These are phyloP conservation scores for Acrodontium crateriforme DNA, from an alignment of 2,329 filamentous ascomycete genomes.

Conservation along the genomic window DNA sequence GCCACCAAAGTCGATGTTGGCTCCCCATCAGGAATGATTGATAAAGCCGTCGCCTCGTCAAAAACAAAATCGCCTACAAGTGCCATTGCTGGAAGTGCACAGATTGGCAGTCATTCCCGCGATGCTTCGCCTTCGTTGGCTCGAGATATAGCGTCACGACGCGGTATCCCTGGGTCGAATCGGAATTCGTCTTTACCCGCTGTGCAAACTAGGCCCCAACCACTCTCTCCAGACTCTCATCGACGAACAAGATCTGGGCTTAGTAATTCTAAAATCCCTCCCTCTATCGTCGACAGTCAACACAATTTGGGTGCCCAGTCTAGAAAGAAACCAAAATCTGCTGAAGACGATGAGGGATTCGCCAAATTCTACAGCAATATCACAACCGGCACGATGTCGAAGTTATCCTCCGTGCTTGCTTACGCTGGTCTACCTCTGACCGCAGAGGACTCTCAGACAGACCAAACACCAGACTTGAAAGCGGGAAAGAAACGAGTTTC, in stretches of 20 bases:
- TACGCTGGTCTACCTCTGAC: conserved; percentile 78
- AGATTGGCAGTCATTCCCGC: conserved; percentile 13
- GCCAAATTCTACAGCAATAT: conserved; percentile 73
- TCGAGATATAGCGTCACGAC: conserved; percentile 24
- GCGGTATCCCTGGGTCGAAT: conserved; percentile 20
- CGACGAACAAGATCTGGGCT: conserved; percentile 8
- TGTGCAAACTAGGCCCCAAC: conserved; percentile 16
- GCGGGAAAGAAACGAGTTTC: conserved; percentile 19
- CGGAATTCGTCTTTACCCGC: conserved; percentile 13
- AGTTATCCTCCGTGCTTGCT: conserved; percentile 76
- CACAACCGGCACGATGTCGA: conserved; percentile 78
- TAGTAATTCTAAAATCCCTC: conserved; percentile 13
- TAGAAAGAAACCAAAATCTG: conserved; percentile 9
- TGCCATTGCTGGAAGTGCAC: too few relatives aligned
- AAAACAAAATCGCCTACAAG: conserved; percentile 8
- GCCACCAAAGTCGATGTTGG: too few relatives aligned
- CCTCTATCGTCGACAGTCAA: conserved; percentile 19
- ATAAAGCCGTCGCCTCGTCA: too few relatives aligned
- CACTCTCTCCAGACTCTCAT: conserved; percentile 18
- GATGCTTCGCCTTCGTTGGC: conserved; percentile 24
- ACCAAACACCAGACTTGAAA: conserved; percentile 14
- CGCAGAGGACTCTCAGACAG: conserved; percentile 15
- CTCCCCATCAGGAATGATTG: too few relatives aligned
- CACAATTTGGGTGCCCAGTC: conserved; percentile 5
- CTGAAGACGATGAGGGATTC: conserved; percentile 51